Conservation (phyloP, 371 early-diverging fungal genomes). For the Syncephalastrum monosporum region DNA sequence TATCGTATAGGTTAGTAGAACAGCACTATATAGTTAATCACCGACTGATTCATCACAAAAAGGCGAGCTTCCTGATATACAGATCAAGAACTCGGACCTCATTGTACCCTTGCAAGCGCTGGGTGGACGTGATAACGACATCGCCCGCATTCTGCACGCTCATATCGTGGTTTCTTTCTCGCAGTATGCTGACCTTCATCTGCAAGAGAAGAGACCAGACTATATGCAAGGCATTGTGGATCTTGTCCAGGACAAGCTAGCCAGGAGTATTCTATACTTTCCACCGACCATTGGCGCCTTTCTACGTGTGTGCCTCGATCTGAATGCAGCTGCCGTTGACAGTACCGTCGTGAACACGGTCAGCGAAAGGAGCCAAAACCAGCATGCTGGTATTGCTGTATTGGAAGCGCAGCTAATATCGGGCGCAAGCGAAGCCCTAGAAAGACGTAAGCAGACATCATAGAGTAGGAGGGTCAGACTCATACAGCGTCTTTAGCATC, state of each 20-base stretch:
- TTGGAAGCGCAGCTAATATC: slow-evolving; percentile 37
- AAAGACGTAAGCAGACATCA: neutral
- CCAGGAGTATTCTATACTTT: slow-evolving; percentile 30
- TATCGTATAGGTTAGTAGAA: slow-evolving; percentile 54
- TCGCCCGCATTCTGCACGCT: slow-evolving; percentile 57
- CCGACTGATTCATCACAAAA: neutral
- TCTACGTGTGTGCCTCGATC: slow-evolving; percentile 53
- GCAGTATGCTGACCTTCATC: slow-evolving; percentile 18
- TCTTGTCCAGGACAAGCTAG: slow-evolving; percentile 27
- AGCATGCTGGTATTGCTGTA: slow-evolving; percentile 59
- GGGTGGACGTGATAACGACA: slow-evolving; percentile 62
- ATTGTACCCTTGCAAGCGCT: slow-evolving; percentile 66
- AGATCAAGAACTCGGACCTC: slow-evolving; percentile 63
- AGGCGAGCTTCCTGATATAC: slow-evolving; percentile 81
- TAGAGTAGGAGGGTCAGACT: neutral
- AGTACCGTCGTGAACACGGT: slow-evolving; percentile 35
- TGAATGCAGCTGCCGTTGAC: slow-evolving; percentile 29
- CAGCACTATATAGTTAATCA: neutral
- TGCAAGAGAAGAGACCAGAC: slow-evolving; percentile 9
- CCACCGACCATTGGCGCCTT: slow-evolving; percentile 58
- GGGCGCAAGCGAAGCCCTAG: slow-evolving; percentile 19
- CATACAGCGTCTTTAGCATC: slow-evolving; percentile 1
- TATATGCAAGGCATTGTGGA: slow-evolving; percentile 33
- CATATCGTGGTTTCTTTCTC: slow-evolving; percentile 44
- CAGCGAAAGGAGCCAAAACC: slow-evolving; percentile 49